Conservation (phyloP, 352 stramenopile species). For the Globisporangium spiculum region DNA sequence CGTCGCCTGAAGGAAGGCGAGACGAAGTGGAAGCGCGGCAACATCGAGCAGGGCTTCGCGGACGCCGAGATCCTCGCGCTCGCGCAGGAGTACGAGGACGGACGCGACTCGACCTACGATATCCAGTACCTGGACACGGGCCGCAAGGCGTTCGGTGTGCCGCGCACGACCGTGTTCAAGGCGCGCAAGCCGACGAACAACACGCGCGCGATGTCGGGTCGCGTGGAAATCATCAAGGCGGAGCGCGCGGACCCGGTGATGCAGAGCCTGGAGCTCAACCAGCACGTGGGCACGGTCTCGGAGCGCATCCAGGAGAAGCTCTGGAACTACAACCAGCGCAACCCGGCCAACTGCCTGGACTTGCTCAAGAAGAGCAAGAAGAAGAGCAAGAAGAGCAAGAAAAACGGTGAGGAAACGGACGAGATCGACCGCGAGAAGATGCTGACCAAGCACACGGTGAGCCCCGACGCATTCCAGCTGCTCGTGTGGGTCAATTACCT, state of each 20-base stretch:
- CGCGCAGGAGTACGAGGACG: constrained; percentile 59
- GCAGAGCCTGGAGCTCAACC: constrained; percentile 79
- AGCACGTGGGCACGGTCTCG: constrained; percentile 85
- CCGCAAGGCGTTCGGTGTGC: constrained; percentile 73
- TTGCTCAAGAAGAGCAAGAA: constrained; percentile 50
- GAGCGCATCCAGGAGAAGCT: constrained; percentile 86
- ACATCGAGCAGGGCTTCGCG: constrained; percentile 76
- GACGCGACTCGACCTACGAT: constrained; percentile 76
- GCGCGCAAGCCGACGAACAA: constrained; percentile 55
- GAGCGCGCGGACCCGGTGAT: constrained; percentile 80
- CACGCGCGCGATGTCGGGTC: constrained; percentile 73
- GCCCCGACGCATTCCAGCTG: constrained; percentile 84
- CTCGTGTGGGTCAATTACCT: constrained; percentile 99
- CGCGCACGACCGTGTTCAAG: constrained; percentile 78
- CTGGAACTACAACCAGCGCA: constrained; percentile 70
- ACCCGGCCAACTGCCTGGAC: constrained; percentile 71
- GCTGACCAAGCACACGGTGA: constrained; percentile 74
- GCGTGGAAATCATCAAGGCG: constrained; percentile 78
- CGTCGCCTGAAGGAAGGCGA: constrained; percentile 74
- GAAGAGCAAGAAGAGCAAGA: constrained; percentile 83
- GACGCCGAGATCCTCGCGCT: constrained; percentile 67
- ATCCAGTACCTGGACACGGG: constrained; percentile 86
- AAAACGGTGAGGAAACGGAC: constrained; percentile 33
- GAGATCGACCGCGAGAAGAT: constrained; percentile 72
- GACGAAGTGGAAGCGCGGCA: constrained; percentile 85